Conservation (phyloP, 208 protist species). For the Endotrypanum monterogeii region DNA sequence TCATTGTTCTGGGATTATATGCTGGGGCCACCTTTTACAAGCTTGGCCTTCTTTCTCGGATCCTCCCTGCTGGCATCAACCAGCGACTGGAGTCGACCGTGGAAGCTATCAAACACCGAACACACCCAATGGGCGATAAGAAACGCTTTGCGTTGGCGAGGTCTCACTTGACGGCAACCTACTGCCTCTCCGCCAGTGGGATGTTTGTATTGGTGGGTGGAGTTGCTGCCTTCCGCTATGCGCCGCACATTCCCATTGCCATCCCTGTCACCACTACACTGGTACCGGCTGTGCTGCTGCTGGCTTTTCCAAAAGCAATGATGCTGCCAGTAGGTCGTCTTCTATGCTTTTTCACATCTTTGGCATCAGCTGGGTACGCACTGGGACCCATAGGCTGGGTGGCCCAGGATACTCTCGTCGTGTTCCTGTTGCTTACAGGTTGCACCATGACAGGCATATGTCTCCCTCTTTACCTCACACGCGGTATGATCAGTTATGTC, state of each 20-base stretch:
- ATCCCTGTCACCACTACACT: constrained; percentile 53
- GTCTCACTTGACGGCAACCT: constrained; percentile 56
- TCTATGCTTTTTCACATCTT: constrained; percentile 44
- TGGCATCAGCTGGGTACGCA: constrained; percentile 60
- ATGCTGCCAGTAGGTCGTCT: constrained; percentile 45
- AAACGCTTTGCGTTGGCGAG: constrained; percentile 47
- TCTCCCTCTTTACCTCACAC: constrained; percentile 77
- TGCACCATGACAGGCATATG: constrained; percentile 78
- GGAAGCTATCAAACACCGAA: constrained; percentile 56
- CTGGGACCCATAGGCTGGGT: constrained; percentile 81
- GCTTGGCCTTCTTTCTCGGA: constrained; percentile 37
- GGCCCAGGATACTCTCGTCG: constrained; percentile 62
- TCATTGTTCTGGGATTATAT: constrained; percentile 63
- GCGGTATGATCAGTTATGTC: constrained; percentile 84
- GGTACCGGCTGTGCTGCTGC: constrained; percentile 42
- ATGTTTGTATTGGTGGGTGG: constrained; percentile 53
- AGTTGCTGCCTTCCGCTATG: constrained; percentile 44
- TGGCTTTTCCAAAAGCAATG: constrained; percentile 42
- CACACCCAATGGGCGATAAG: constrained; percentile 59
- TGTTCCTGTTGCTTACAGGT: constrained; percentile 47
- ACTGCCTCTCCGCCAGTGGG: constrained; percentile 46
- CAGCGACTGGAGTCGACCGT: constrained; percentile 45
- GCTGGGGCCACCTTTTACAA: constrained; percentile 60
- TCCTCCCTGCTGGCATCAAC: constrained; percentile 37
- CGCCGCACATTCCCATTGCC: constrained; percentile 56